Percentiles rank a stretch among this genome's conserved stretches.
These are phyloP conservation scores for Sungouiella blattae DNA, from an alignment of 805 yeast genomes.

Conservation along the genomic window DNA sequence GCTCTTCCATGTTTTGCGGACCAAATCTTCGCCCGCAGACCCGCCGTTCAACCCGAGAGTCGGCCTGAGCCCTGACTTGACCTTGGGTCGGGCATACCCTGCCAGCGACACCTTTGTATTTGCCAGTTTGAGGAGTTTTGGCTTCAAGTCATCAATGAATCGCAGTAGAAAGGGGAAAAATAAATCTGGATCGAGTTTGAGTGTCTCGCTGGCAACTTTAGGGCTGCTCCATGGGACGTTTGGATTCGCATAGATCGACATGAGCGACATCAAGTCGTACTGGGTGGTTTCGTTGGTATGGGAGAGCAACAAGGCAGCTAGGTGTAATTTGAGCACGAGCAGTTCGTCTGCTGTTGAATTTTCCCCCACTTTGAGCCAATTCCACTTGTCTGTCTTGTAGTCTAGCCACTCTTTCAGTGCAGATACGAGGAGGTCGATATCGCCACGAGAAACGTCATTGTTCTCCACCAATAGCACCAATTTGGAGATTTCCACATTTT, in stretches of 20 bases:
- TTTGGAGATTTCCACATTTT: no score
- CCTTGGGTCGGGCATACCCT: not conserved
- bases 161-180: not conserved
- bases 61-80: slow-evolving; percentile 12
- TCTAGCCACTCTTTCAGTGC: no score
- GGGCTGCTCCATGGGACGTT: slow-evolving; percentile 27
- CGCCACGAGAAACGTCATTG: no score
- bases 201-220: slow-evolving; percentile 3
- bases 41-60: slow-evolving; percentile 12
- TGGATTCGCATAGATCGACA: slow-evolving; percentile 25
- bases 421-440: no score
- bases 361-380: no score
- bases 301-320: not conserved
- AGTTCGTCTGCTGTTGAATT: no score
- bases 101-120: slow-evolving; percentile 4
- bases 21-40: slow-evolving; percentile 18
- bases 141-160: not conserved
- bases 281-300: not conserved
- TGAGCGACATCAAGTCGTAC: not conserved
- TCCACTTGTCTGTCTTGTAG: no score
- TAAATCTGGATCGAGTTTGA: not conserved
- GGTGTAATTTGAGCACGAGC: no score
- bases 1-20: slow-evolving; percentile 25
- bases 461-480: no score
- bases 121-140: slow-evolving; percentile 4